Conservation (phyloP, 495 filamentous ascomycete species). For the Podospora tetraspora region DNA sequence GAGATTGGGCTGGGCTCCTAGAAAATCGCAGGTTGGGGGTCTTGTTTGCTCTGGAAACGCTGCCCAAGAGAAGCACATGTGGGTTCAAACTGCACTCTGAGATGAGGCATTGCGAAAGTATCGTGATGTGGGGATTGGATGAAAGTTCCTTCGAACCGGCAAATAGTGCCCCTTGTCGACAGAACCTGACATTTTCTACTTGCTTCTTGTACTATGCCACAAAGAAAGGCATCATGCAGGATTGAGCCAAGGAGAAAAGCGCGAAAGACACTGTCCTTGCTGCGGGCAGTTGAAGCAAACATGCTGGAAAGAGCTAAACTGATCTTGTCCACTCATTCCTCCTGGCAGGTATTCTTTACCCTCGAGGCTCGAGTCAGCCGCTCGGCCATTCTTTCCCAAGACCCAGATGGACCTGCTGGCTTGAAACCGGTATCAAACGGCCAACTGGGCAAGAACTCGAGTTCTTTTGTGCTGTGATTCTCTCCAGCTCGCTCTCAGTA, state of each 20-base stretch:
- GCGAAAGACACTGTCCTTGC: background rate
- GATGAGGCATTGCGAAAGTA: background rate
- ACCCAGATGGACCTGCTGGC: background rate
- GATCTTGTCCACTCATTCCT: no score
- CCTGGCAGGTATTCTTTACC: no score
- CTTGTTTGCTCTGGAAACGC: background rate
- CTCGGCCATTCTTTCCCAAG: background rate
- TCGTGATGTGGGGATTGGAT: background rate
- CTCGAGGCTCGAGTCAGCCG: background rate
- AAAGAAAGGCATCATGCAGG: background rate
- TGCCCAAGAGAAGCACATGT: no score
- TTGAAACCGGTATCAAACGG: no score
- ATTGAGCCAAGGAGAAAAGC: background rate
- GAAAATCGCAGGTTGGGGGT: background rate
- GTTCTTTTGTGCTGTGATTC: slow-evolving; percentile 21
- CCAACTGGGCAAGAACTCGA: no score
- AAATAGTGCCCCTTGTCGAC: background rate
- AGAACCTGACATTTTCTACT: background rate
- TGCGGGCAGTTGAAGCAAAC: background rate
- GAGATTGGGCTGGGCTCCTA: background rate
- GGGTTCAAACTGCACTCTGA: background rate
- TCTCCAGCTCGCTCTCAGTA: slow-evolving; percentile 42
- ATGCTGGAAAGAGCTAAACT: background rate
- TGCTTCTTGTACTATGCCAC: background rate
- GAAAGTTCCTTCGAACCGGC: background rate